These are phyloP conservation scores for Pilasporangium apinafurcum DNA, from an alignment of 352 stramenopile species.

Conservation along the genomic window DNA sequence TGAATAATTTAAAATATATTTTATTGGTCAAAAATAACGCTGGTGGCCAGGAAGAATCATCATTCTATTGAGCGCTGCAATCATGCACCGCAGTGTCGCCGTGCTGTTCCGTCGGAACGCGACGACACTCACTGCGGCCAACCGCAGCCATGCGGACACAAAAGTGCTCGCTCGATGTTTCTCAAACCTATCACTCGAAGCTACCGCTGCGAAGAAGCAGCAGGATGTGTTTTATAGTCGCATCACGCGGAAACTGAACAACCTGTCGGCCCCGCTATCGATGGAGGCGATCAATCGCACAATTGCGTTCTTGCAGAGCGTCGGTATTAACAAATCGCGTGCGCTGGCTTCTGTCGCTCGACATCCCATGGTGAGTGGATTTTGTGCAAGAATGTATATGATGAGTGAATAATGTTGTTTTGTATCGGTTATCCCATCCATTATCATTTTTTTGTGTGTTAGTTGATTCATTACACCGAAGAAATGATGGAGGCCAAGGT, in stretches of 20 bases:
- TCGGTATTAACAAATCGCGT: conserved; percentile 19
- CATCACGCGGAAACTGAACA: conserved; percentile 26
- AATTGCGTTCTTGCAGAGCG: conserved; percentile 17
- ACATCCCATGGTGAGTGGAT: conserved; percentile 26
- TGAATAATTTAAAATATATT: too few species aligned
- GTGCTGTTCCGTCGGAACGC: too few species aligned
- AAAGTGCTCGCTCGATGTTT: too few species aligned
- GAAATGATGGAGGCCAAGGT: conserved; percentile 37
- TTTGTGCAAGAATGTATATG: neutral
- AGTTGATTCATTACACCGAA: conserved; percentile 22
- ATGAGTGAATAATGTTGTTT: neutral
- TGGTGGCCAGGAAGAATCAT: too few species aligned
- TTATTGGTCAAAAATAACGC: too few species aligned
- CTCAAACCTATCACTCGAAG: conserved; percentile 6
- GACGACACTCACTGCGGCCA: too few species aligned
- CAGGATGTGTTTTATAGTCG: conserved; percentile 22
- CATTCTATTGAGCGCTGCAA: too few species aligned
- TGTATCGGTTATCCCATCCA: too few species aligned
- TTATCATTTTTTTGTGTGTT: too few species aligned
- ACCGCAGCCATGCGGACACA: too few species aligned
- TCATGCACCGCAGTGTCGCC: too few species aligned
- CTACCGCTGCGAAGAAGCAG: conserved; percentile 4
- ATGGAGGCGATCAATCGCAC: conserved; percentile 19
- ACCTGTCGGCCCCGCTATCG: conserved; percentile 5
- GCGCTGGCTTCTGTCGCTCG: conserved; percentile 22